phyloP scores from a whole-genome alignment of 2,329 filamentous ascomycete species.

The Fusarium marasasianum region DNA sequence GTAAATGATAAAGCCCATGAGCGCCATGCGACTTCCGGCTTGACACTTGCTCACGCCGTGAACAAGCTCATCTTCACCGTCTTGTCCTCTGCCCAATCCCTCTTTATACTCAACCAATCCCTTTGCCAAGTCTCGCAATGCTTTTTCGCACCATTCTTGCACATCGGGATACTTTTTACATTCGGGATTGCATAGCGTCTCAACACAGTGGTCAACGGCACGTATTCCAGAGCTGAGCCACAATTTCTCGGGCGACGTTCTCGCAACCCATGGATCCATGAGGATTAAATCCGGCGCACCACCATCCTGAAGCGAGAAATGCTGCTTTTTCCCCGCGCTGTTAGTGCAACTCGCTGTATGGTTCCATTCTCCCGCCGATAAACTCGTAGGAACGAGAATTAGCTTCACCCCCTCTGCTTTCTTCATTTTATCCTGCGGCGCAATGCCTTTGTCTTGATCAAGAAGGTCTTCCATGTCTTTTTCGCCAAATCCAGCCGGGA shows the following conservation, averaged over 20 bases:
- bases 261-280: slow-evolving; percentile 16
- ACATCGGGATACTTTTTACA: neutral
- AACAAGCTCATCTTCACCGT: neutral
- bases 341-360: slow-evolving; percentile 18
- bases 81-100: neutral
- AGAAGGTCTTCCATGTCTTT: slow-evolving; percentile 9
- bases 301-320: slow-evolving; percentile 1
- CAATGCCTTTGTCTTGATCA: neutral
- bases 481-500: neutral
- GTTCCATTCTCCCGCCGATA: slow-evolving; percentile 17
- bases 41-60: slow-evolving; percentile 14
- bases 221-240: slow-evolving; percentile 21
- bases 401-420: slow-evolving; percentile 6
- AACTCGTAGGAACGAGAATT: neutral
- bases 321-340: slow-evolving; percentile 7
- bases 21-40: slow-evolving; percentile 19
- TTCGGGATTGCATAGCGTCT: slow-evolving; percentile 9
- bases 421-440: slow-evolving; percentile 6
- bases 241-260: neutral
- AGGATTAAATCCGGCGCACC: slow-evolving; percentile 13
- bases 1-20: slow-evolving; percentile 19
- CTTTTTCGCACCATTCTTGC: slow-evolving; percentile 4
- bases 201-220: slow-evolving; percentile 8
- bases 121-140: neutral
- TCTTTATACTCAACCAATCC: slow-evolving; percentile 11